Percentiles rank a stretch among this genome's conserved stretches.
phyloP scores from a whole-genome alignment of 148 eudicot genomes.

The Cornus controversa region DNA sequence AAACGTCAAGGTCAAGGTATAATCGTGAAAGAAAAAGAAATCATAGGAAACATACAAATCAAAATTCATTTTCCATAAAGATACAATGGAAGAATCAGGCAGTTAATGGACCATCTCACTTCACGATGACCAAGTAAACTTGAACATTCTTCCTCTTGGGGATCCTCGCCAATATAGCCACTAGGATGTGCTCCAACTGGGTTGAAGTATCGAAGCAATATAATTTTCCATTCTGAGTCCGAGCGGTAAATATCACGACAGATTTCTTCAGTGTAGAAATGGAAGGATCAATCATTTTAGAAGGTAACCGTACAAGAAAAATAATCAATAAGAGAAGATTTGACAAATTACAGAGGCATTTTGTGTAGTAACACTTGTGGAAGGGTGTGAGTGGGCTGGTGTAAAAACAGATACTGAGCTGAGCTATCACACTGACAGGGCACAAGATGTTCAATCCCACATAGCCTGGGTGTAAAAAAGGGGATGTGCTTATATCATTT shows the following conservation, averaged over 20 bases:
- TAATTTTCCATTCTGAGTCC: constrained; percentile 79
- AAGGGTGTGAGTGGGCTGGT: too few species aligned
- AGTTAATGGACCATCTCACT: too few species aligned
- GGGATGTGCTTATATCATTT: too few species aligned
- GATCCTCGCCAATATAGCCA: constrained; percentile 95
- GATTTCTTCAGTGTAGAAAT: constrained; percentile 96
- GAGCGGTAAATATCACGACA: constrained; percentile 71
- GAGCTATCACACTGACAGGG: too few species aligned
- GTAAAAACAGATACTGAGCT: too few species aligned
- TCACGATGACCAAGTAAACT: not conserved
- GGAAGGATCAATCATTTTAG: constrained; percentile 21
- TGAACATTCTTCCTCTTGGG: constrained; percentile 21
- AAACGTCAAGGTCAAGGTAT: not conserved
- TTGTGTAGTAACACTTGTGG: too few species aligned
- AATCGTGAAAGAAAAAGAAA: not conserved
- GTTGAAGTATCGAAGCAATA: constrained; percentile 92
- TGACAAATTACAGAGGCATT: not conserved
- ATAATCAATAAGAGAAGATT: not conserved
- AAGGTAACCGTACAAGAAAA: not conserved
- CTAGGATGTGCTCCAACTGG: constrained; percentile 98
- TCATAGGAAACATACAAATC: not conserved
- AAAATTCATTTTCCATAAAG: not conserved
- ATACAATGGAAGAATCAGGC: too few species aligned
- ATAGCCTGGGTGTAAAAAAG: too few species aligned
- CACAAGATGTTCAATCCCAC: too few species aligned